These are phyloP conservation scores for Grigorovia humatica DNA, from an alignment of 805 yeast genomes.

Conservation along the genomic window DNA sequence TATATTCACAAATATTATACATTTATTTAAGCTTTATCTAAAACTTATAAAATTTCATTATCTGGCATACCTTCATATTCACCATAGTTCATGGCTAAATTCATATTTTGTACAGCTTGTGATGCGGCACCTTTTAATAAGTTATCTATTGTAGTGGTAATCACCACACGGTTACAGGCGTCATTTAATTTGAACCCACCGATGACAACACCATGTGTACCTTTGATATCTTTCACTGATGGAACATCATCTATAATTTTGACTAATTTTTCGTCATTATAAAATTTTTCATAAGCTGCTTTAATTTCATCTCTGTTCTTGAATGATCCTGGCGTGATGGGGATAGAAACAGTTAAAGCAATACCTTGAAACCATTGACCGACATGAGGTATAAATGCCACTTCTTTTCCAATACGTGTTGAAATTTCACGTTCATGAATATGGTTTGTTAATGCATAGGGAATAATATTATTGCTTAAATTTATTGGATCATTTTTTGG, in stretches of 20 bases:
- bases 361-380: conserved; percentile 99
- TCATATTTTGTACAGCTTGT: conserved; percentile 94
- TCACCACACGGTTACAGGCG: conserved; percentile 79
- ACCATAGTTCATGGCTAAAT: conserved; percentile 77
- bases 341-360: conserved; percentile 82
- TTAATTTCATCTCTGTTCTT: conserved; percentile 59
- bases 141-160: conserved; percentile 93
- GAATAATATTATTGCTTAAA: conserved; percentile 75
- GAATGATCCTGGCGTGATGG: conserved; percentile 56
- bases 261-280: conserved; percentile 76
- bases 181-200: conserved; percentile 95
- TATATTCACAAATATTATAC: neutral
- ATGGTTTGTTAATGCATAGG: conserved; percentile 93
- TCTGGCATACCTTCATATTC: conserved; percentile 94
- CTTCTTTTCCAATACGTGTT: conserved; percentile 59
- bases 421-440: conserved; percentile 94
- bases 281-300: conserved; percentile 76
- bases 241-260: conserved; percentile 89
- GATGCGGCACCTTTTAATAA: conserved; percentile 97
- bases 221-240: conserved; percentile 78
- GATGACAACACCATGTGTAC: conserved; percentile 87
- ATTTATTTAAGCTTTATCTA: neutral
- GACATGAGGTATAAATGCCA: conserved; percentile 93
- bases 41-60: conserved; percentile 35
- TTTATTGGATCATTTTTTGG: conserved; percentile 81